These are phyloP conservation scores for Ulmus americana DNA, from an alignment of 331 rosid species.

Conservation along the genomic window DNA sequence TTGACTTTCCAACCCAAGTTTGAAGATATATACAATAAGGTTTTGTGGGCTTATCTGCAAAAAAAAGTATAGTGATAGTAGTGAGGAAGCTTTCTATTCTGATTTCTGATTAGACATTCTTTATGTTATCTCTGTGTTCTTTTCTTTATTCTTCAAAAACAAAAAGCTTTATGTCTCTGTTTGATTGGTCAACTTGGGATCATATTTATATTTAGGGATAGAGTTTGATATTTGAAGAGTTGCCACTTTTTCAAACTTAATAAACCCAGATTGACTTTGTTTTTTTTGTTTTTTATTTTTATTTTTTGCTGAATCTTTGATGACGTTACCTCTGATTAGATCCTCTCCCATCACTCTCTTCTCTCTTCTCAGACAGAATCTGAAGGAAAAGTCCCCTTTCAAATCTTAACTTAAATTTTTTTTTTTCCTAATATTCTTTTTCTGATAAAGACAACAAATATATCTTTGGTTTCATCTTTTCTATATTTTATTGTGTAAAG, in stretches of 20 bases:
- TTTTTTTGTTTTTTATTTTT: background rate
- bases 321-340: conserved; percentile 58
- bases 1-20: conserved; percentile 4
- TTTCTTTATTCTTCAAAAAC: conserved; percentile 30
- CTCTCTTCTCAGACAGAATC: conserved; percentile 48
- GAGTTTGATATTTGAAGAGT: conserved; percentile 7
- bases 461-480: background rate
- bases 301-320: conserved; percentile 29
- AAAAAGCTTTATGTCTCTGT: no score
- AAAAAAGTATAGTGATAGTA: no score
- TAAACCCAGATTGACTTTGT: conserved; percentile 55
- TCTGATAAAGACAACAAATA: background rate
- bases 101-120: conserved; percentile 56
- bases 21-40: background rate
- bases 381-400: conserved; percentile 39
- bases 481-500: no score
- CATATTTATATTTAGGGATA: conserved; percentile 16
- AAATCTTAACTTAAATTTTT: background rate
- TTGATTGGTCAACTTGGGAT: conserved; percentile 5
- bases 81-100: background rate
- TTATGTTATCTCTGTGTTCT: conserved; percentile 9
- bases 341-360: conserved; percentile 39
- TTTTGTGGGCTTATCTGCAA: background rate
- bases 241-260: conserved; percentile 25
- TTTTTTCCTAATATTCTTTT: background rate